phyloP scores from a whole-genome alignment of 169 alveolate genomes.

The Cryptosporidium ryanae region DNA sequence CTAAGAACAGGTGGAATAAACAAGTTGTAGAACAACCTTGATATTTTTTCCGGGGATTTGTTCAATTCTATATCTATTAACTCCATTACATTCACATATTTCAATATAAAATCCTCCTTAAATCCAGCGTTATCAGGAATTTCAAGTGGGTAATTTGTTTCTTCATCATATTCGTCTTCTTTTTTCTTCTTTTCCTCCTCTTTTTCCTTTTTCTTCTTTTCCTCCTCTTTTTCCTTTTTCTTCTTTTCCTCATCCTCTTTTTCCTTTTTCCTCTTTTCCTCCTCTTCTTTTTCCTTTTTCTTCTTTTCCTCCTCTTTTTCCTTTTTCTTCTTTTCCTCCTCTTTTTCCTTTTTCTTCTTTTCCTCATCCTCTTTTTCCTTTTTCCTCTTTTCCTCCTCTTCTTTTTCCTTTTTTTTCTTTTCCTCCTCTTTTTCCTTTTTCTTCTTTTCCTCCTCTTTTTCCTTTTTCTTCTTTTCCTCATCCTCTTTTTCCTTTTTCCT shows the following conservation, averaged over 20 bases:
- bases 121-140: neutral
- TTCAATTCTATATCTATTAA: neutral
- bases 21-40: neutral
- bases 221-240: neutral
- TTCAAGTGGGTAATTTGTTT: constrained; percentile 1
- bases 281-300: constrained; percentile 8
- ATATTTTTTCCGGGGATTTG: neutral
- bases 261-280: constrained; percentile 1
- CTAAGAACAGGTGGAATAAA: constrained; percentile 1
- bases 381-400: neutral
- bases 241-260: constrained; percentile 12
- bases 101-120: neutral
- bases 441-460: too few relatives aligned
- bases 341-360: constrained; percentile 3
- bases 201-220: neutral
- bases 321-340: constrained; percentile 6
- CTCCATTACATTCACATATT: neutral
- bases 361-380: neutral
- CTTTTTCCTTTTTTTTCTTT: too few relatives aligned
- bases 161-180: neutral
- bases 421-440: too few relatives aligned
- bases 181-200: neutral
- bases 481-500: neutral
- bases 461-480: too few relatives aligned
- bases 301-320: constrained; percentile 3